phyloP scores from a whole-genome alignment of 2,329 filamentous ascomycete species.

The Aspergillus fructus region DNA sequence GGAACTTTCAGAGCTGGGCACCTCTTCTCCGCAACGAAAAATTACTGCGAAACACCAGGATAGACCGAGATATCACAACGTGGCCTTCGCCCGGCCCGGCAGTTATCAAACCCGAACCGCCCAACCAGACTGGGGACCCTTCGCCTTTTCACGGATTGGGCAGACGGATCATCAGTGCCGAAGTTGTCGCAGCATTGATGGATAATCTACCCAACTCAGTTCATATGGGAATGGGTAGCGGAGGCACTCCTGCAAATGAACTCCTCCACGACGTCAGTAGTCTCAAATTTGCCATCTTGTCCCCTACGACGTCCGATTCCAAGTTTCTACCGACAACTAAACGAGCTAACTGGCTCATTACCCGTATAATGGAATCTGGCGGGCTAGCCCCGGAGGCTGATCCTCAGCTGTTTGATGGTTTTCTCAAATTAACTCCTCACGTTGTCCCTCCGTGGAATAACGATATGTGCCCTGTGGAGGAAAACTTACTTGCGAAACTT shows the following conservation, averaged over 20 bases:
- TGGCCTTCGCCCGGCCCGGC: constrained; percentile 34
- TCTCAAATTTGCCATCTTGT: constrained; percentile 19
- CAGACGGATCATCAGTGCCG: constrained; percentile 54
- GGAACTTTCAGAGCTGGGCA: constrained; percentile 45
- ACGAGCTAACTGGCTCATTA: constrained; percentile 39
- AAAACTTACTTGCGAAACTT: constrained; percentile 22
- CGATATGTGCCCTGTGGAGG: constrained; percentile 17
- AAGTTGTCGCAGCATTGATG: constrained; percentile 57
- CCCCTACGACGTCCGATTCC: constrained; percentile 15
- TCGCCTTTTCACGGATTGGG: constrained; percentile 42
- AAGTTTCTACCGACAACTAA: constrained; percentile 29
- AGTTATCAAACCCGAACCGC: constrained; percentile 9
- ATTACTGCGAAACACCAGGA: constrained; percentile 33
- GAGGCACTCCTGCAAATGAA: constrained; percentile 33
- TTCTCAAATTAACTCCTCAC: constrained; percentile 32
- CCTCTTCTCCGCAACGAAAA: constrained; percentile 28
- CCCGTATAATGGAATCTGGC: constrained; percentile 54
- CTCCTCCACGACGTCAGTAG: constrained; percentile 22
- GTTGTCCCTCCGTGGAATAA: constrained; percentile 35
- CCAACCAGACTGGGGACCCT: constrained; percentile 17
- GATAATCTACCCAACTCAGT: constrained; percentile 52
- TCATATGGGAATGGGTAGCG: constrained; percentile 40
- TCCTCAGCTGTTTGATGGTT: constrained; percentile 45
- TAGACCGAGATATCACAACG: constrained; percentile 31
- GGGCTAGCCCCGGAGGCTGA: constrained; percentile 46